These are phyloP conservation scores for Corrigiola litoralis DNA, from an alignment of 179 eudicot genomes.

Conservation along the genomic window DNA sequence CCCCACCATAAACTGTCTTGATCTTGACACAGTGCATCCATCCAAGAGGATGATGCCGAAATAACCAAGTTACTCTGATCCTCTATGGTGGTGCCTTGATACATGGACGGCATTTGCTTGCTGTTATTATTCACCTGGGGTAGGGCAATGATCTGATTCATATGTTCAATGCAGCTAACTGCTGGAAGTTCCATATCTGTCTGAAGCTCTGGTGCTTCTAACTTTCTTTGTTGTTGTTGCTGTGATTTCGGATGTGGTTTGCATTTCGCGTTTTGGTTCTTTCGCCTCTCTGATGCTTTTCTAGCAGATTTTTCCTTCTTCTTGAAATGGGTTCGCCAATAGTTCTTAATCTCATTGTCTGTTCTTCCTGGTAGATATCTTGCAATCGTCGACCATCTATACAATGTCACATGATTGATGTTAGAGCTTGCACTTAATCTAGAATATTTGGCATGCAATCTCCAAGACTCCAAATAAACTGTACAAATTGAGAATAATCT, in stretches of 20 bases:
- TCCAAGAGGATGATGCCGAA: slow-evolving; percentile 18
- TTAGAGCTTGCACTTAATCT: too few relatives aligned
- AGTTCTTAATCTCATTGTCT: slow-evolving; percentile 62
- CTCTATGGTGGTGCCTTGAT: slow-evolving; percentile 12
- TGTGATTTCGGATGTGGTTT: not conserved
- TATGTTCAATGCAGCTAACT: not conserved
- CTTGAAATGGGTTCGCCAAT: slow-evolving; percentile 72
- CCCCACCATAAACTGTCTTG: slow-evolving; percentile 30
- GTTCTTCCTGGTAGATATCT: slow-evolving; percentile 65
- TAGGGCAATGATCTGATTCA: not conserved
- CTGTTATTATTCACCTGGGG: not conserved
- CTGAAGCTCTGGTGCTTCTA: not conserved
- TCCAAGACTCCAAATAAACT: too few relatives aligned
- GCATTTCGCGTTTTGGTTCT: slow-evolving; percentile 7
- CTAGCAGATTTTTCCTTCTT: slow-evolving; percentile 32
- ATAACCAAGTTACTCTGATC: slow-evolving; percentile 19
- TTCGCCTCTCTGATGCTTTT: slow-evolving; percentile 19
- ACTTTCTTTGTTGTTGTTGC: not conserved
- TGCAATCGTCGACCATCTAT: slow-evolving; percentile 68
- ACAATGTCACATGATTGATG: too few relatives aligned
- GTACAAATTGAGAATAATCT: too few relatives aligned
- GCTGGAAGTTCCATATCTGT: not conserved
- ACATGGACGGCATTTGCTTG: slow-evolving; percentile 12
- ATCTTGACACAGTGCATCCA: slow-evolving; percentile 26
- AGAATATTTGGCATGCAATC: too few relatives aligned